These are phyloP conservation scores for Fusarium duplospermum DNA, from an alignment of 2,329 filamentous ascomycete genomes.

Conservation along the genomic window DNA sequence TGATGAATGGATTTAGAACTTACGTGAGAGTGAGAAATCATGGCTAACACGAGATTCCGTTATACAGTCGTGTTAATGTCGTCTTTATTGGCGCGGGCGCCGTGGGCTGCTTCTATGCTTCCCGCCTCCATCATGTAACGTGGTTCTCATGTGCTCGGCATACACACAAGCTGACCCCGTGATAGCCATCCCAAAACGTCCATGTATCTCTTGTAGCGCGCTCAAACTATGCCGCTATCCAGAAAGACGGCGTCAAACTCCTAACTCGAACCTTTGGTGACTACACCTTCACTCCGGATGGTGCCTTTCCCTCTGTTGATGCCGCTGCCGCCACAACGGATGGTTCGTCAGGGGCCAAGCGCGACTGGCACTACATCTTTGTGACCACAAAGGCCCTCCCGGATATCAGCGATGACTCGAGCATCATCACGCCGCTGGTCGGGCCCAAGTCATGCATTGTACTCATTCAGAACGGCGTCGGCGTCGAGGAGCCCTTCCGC, in stretches of 20 bases:
- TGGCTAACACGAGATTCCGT: conserved; percentile 15
- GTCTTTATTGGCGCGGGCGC: conserved; percentile 78
- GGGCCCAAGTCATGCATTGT: conserved; percentile 67
- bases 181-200: conserved; percentile 61
- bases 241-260: conserved; percentile 70
- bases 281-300: conserved; percentile 71
- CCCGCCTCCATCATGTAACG: conserved; percentile 70
- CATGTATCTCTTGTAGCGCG: conserved; percentile 77
- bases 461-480: conserved; percentile 77
- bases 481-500: conserved; percentile 75
- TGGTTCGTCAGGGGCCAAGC: conserved; percentile 32
- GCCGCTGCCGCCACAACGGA: conserved; percentile 57
- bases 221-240: conserved; percentile 77
- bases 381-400: conserved; percentile 79
- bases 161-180: conserved; percentile 14
- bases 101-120: conserved; percentile 79
- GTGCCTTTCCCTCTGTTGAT: conserved; percentile 70
- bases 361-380: conserved; percentile 69
- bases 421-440: conserved; percentile 71
- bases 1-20: background rate
- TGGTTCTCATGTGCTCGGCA: conserved; percentile 1
- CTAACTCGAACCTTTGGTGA: conserved; percentile 75
- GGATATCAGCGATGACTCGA: conserved; percentile 71
- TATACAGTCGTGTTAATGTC: conserved; percentile 58
- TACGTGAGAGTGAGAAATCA: background rate